Evolutionary conservation across 768 basidiomycete genomes (phyloP), one percentile per base, ranked within the genome.

Genomic region (Gyrodon lividus): DNA sequence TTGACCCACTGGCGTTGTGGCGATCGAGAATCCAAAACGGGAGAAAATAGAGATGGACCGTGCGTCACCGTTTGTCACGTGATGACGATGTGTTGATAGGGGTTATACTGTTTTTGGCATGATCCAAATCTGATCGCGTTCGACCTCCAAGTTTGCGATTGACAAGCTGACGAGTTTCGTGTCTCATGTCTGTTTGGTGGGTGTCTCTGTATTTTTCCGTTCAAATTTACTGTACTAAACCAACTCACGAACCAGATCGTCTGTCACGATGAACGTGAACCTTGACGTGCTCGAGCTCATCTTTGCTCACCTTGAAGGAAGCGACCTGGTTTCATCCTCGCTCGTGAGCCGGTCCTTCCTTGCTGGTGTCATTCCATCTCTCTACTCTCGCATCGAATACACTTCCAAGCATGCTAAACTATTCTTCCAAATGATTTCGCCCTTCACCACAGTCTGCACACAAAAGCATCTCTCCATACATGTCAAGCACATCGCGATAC

Each of bases 271-370:
- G 57, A 86, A 80, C 58, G 72, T 88, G 42, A 83, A 89, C 55
- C 75, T 82, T 17, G 88, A 91, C 68, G 84, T 89, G 33, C 76
- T 89, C 37, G 83, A 86, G 61, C 72, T 82, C n/a, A 80, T 90
- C 16, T 85, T 85, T 55, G 66, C 70, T 0, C 71, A 77, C 57
- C 70, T 90, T 5, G 63, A 73, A 37, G 73, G 75, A 16, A 50
- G 67, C 1, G 84, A 87, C 58, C 76, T 90, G 28, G 74, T 80
- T 14, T 76, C 80, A 3, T 72, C 82, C 17, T 79, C 84, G 1
- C 80, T 82, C 37, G 87, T 87, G 60, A 85, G 79, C 61, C 75
- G 74, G 38, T 79, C 84, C 0, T 90, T 89, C 55, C 72, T 83
- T 22, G 78, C 79, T 0, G 86, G 77, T 1, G 84, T 79, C 1